These are phyloP conservation scores for Colletotrichum cuscutae DNA, from an alignment of 2,329 filamentous ascomycete species.

Conservation along the genomic window DNA sequence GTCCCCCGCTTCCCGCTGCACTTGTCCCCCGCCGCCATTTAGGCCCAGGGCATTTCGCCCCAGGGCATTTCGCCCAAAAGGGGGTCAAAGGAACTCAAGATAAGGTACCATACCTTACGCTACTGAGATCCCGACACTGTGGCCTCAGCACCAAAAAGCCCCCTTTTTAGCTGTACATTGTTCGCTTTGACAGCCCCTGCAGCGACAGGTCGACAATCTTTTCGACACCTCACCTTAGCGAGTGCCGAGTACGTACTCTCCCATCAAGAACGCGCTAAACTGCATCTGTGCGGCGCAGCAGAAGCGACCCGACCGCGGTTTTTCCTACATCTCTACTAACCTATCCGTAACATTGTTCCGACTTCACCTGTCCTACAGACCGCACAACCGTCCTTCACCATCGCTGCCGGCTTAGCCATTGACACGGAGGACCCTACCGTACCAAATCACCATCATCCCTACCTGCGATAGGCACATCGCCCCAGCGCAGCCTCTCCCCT, in stretches of 20 bases:
- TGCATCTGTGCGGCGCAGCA: constrained; percentile 31
- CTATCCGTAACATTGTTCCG: constrained; percentile 21
- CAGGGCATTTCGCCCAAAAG: neutral
- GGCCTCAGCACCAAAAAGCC: neutral
- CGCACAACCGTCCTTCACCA: neutral
- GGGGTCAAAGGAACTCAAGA: neutral
- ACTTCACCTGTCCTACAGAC: constrained; percentile 13
- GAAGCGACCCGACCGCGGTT: constrained; percentile 14
- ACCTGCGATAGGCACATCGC: neutral
- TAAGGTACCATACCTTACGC: neutral
- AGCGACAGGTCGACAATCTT: neutral
- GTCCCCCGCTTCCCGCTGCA: constrained; percentile 27
- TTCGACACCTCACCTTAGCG: too few species aligned
- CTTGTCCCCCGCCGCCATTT: neutral
- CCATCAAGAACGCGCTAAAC: constrained; percentile 20
- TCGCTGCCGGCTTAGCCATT: neutral
- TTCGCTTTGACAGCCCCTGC: constrained; percentile 20
- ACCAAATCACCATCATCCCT: neutral
- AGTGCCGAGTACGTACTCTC: neutral
- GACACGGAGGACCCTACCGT: neutral
- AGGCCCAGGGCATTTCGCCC: neutral
- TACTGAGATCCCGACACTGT: constrained; percentile 19
- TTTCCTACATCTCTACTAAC: neutral
- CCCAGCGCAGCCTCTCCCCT: neutral
- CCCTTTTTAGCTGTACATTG: neutral